Evolutionary conservation across 176 grass and related monocot genomes (phyloP).

Genomic region (Musa beccarii): DNA sequence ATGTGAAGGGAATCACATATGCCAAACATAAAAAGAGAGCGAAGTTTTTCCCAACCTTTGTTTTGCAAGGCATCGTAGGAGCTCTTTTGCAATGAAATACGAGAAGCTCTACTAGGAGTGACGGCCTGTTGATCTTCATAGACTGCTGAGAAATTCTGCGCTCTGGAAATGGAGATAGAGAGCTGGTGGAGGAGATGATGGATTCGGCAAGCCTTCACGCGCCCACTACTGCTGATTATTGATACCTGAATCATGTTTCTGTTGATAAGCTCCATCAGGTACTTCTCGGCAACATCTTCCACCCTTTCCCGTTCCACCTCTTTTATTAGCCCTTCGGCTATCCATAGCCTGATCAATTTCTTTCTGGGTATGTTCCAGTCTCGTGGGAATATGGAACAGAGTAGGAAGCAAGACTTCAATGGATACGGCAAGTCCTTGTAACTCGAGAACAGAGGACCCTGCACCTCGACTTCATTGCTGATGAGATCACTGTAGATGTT

Average conservation of each 20-base stretch:
- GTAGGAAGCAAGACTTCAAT: conserved; percentile 40
- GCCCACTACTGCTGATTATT: conserved; percentile 9
- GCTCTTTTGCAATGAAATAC: conserved; percentile 9
- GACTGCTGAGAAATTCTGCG: conserved; percentile 23
- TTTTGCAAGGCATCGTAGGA: neutral
- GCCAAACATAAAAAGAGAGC: neutral
- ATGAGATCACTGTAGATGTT: conserved; percentile 28
- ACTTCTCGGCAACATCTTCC: conserved; percentile 40
- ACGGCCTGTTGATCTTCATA: conserved; percentile 1
- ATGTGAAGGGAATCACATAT: conserved; percentile 5
- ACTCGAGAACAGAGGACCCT: conserved; percentile 23
- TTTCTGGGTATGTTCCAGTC: conserved; percentile 25
- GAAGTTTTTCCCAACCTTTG: neutral
- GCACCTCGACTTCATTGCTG: conserved; percentile 6
- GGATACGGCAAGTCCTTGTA: conserved; percentile 28
- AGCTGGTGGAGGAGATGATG: conserved; percentile 37
- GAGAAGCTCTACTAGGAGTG: conserved; percentile 1
- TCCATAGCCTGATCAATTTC: conserved; percentile 37
- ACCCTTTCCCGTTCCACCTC: conserved; percentile 23
- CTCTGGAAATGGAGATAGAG: conserved; percentile 23
- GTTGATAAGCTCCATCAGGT: conserved; percentile 37
- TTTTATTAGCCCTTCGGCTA: conserved; percentile 39
- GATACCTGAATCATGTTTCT: conserved; percentile 31
- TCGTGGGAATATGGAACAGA: conserved; percentile 30
- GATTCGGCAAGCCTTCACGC: conserved; percentile 33